Evolutionary conservation across 805 yeast species (phyloP).

Genomic region (Debaryomyces tyrocola): DNA sequence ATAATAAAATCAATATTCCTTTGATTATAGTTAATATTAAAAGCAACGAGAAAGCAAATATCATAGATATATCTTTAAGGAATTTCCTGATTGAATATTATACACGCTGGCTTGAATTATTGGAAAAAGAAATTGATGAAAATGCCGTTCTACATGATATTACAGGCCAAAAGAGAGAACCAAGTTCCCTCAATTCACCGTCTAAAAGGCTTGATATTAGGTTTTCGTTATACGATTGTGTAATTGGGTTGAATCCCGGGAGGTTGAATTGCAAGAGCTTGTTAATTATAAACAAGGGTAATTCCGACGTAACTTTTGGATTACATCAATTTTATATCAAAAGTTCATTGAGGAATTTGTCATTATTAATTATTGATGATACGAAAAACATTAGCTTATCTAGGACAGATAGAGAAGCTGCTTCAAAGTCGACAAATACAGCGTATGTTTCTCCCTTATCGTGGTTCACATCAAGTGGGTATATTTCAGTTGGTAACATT

Average conservation of each 20-base stretch:
- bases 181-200: neutral
- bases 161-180: constrained; percentile 5
- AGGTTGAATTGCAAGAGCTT: constrained; percentile 54
- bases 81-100: constrained; percentile 56
- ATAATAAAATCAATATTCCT: constrained; percentile 15
- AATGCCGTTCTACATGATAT: constrained; percentile 2
- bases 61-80: constrained; percentile 44
- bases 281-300: constrained; percentile 54
- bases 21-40: constrained; percentile 21
- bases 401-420: neutral
- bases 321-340: constrained; percentile 33
- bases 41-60: constrained; percentile 27
- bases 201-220: constrained; percentile 24
- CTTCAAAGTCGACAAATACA: constrained; percentile 1
- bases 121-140: constrained; percentile 13
- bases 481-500: constrained; percentile 49
- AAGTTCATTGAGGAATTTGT: constrained; percentile 49
- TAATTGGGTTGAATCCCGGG: constrained; percentile 65
- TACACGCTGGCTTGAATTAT: constrained; percentile 54
- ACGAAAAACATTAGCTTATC: constrained; percentile 8
- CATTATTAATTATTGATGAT: constrained; percentile 68
- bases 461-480: constrained; percentile 49
- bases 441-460: constrained; percentile 31
- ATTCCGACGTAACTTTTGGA: constrained; percentile 45
- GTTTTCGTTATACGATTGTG: constrained; percentile 49